Evolutionary conservation across 495 filamentous ascomycete species (phyloP), one percentile per base, ranked within the genome.

Genomic region (Xylaria venustula): DNA sequence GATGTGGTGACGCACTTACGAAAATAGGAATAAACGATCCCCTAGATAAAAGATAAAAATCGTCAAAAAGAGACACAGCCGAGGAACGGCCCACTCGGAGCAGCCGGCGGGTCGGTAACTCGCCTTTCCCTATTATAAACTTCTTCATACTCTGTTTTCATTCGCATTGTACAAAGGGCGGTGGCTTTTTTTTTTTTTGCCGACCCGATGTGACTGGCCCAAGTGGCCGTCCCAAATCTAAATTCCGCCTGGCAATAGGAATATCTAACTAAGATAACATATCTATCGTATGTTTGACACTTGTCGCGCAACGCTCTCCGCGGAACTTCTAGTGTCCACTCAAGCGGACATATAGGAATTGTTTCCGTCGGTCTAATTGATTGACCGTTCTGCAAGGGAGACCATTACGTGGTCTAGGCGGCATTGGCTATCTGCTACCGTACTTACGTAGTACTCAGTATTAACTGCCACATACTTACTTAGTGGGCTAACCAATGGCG

Each of bases 331-430:
- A 14, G 3, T n/a, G 37, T 41, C 15, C 37, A 14, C 15, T 15
- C 12, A n/a, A 5, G 30, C 30, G 30, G 15, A 41, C n/a, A n/a
- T n/a, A n/a, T 41, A 7, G 15, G 22, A 28, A 42, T 0, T 42
- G 36, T 28, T n/a, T 42, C 51, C 51, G 51, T 22, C 51, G 51
- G 51, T 12, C 30, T 32, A 54, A 54, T 42, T 54, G 23, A 54
- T n/a, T 14, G 20, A 17, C 51, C 51, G 37, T 41, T 28, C n/a
- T 59, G 42, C 22, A n/a, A n/a, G n/a, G n/a, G n/a, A n/a, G n/a
- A n/a, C n/a, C n/a, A n/a, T n/a, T n/a, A n/a, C n/a, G n/a, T n/a
- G n/a, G n/a, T n/a, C n/a, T n/a, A n/a, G n/a, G n/a, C n/a, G n/a
- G n/a, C n/a, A n/a, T n/a, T n/a, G n/a, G n/a, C n/a, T n/a, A n/a